Evolutionary conservation across 164 flowering plant species (phyloP), one percentile per base, ranked within the genome.

Genomic region (Nymphaea thermarum): DNA sequence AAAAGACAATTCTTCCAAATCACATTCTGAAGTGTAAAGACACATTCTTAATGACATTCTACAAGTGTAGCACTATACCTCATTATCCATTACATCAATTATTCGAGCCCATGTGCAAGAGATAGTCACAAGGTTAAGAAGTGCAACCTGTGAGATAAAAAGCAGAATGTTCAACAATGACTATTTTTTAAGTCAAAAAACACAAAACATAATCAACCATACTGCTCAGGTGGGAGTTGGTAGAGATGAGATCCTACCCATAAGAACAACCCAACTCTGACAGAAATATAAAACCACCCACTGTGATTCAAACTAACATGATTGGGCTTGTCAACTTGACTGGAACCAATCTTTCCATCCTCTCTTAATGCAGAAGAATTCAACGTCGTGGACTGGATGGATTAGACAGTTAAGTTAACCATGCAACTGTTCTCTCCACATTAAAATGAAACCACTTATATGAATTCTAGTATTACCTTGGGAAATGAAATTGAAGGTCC

Each of bases 41-140:
- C 36, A 1, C 36, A 25, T 25, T 25, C 36, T 25, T 25, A 25
- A 25, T 25, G 36, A 25, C 36, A 25, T 25, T 25, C 36, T 45
- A 10, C 53, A 61, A 25, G 5, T 61, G n/a, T 43, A 74, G 63
- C 63, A 74, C 77, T 82, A 63, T 60, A 94, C 99, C 93, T 94
- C 98, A 70, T 72, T 85, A 76, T 88, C 92, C 99, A 91, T 90
- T 69, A 91, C 89, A 80, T 94, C 99, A 76, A 90, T 91, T 62
- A 94, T 83, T 83, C 99, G 89, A 59, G 96, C 98, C 99, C 99
- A 94, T 44, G 99, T 94, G 66, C 98, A 94, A 78, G 99, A 94
- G 64, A 94, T 94, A 51, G 99, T 90, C 42, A 91, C 82, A 66
- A 94, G 90, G 81, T 94, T 91, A 68, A 94, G 93, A 70, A 94